Percentiles rank a stretch among this genome's conserved stretches.
These are phyloP conservation scores for Colletotrichum sp. DNA, from an alignment of 2,329 filamentous ascomycete species.

Conservation along the genomic window DNA sequence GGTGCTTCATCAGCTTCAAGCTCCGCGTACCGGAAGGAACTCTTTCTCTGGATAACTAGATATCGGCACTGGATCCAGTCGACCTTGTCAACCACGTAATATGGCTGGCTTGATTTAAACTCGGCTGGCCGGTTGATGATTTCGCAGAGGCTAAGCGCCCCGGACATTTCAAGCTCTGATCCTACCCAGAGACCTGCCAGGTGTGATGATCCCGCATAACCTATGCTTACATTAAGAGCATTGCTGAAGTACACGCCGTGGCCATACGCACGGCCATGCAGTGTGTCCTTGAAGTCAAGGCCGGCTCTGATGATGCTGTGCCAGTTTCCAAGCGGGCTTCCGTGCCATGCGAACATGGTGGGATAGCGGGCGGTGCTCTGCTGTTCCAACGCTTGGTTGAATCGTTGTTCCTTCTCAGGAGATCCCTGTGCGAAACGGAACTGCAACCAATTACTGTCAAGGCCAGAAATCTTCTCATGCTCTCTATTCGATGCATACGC, in stretches of 20 bases:
- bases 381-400: conserved; percentile 65
- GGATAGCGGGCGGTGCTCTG: conserved; percentile 52
- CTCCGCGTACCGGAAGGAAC: background rate
- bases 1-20: background rate
- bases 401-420: conserved; percentile 83
- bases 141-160: conserved; percentile 79
- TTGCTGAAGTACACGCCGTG: conserved; percentile 83
- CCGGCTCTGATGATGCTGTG: conserved; percentile 88
- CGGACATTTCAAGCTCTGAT: conserved; percentile 64
- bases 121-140: conserved; percentile 75
- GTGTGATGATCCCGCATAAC: conserved; percentile 43
- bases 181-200: conserved; percentile 60
- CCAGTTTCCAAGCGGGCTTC: conserved; percentile 80
- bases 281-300: conserved; percentile 69
- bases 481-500: conserved; percentile 9
- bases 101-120: conserved; percentile 61
- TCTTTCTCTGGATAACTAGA: conserved; percentile 61
- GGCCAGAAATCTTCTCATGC: conserved; percentile 64
- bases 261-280: conserved; percentile 74
- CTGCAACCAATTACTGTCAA: conserved; percentile 70
- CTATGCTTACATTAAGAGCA: conserved; percentile 58
- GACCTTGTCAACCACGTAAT: conserved; percentile 74
- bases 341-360: conserved; percentile 88
- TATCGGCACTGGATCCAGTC: conserved; percentile 94
- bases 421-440: conserved; percentile 89